Conservation (phyloP, 2,329 filamentous ascomycete species). For the Arthrobotrys iridis region DNA sequence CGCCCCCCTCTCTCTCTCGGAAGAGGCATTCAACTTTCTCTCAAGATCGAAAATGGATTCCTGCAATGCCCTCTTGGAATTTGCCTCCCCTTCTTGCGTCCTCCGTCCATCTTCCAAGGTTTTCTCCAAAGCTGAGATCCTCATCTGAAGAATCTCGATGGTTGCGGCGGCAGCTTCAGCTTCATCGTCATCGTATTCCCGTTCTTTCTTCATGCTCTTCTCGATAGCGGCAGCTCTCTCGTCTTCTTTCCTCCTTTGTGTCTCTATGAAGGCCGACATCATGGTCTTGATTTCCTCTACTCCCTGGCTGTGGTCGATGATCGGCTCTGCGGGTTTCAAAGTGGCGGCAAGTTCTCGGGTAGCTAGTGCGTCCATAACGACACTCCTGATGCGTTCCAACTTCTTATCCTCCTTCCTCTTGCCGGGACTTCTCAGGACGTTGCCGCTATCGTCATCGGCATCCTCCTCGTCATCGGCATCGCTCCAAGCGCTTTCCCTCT, state of each 20-base stretch:
- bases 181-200: not conserved
- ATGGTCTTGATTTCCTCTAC: conserved; percentile 22
- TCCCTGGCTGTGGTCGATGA: not conserved
- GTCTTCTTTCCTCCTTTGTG: conserved; percentile 30
- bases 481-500: conserved; percentile 73
- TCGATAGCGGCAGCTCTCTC: not conserved
- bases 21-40: conserved; percentile 56
- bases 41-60: conserved; percentile 79
- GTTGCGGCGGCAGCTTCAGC: conserved; percentile 14
- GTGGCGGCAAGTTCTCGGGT: conserved; percentile 20
- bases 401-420: conserved; percentile 81
- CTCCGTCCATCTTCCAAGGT: conserved; percentile 73
- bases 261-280: conserved; percentile 44
- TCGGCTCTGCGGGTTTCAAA: not conserved
- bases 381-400: conserved; percentile 79
- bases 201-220: conserved; percentile 25
- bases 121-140: conserved; percentile 75
- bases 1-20: conserved; percentile 59
- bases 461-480: conserved; percentile 94
- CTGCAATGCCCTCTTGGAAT: conserved; percentile 73
- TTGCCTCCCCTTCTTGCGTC: conserved; percentile 72
- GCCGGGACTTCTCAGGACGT: conserved; percentile 62
- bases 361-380: conserved; percentile 72
- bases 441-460: conserved; percentile 68
- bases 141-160: conserved; percentile 65